Percentiles rank a stretch among this genome's conserved stretches.
Conservation (phyloP, 2,329 filamentous ascomycete genomes). For the Lasiodiplodia theobromae region DNA sequence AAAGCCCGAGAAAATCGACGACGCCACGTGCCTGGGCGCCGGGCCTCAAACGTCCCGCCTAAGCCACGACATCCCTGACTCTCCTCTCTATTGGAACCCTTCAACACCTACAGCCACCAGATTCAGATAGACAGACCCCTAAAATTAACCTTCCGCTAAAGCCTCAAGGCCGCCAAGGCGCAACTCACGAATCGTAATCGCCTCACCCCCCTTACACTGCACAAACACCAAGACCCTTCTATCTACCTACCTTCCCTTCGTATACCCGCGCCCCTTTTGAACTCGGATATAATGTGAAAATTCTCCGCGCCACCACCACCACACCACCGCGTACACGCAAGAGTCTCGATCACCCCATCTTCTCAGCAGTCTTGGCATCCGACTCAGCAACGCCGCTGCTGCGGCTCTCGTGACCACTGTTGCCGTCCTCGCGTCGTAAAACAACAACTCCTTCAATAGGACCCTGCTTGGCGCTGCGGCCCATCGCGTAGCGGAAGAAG, state of each 20-base stretch:
- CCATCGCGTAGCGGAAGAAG: slow-evolving; percentile 21
- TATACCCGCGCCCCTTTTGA: too few relatives aligned
- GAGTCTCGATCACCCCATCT: too few relatives aligned
- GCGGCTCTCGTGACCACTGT: background rate
- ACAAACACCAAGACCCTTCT: too few relatives aligned
- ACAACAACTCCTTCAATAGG: background rate
- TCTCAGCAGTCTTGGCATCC: background rate
- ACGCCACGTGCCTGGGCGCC: slow-evolving; percentile 3
- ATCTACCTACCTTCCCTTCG: too few relatives aligned
- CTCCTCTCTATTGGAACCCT: background rate
- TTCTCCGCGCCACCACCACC: too few relatives aligned
- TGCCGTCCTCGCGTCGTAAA: background rate
- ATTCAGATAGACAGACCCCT: background rate
- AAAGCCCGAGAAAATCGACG: background rate
- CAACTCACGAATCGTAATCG: background rate
- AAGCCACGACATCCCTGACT: background rate
- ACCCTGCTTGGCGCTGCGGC: background rate
- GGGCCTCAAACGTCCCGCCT: slow-evolving; percentile 4
- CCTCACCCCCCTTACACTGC: background rate
- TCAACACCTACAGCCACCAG: background rate
- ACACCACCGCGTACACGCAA: too few relatives aligned
- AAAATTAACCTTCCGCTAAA: background rate
- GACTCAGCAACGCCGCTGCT: too few relatives aligned
- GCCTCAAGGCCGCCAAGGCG: background rate
- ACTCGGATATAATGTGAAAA: too few relatives aligned